Evolutionary conservation across 352 stramenopile genomes (phyloP).

Genomic region (Pythium grandisporangium): DNA sequence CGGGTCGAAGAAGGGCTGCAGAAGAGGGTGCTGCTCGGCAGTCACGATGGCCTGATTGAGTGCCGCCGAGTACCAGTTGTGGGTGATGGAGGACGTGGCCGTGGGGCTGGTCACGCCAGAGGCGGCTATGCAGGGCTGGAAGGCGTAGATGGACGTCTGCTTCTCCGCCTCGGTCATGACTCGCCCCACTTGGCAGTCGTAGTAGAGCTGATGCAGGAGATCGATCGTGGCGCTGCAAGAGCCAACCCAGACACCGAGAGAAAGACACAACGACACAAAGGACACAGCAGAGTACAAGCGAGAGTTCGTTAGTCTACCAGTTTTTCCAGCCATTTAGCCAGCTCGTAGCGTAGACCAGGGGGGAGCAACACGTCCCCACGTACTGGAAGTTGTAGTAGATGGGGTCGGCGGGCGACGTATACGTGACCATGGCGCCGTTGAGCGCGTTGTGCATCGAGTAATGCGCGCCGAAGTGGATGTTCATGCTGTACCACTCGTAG

Average conservation of each 20-base stretch:
- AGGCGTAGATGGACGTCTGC: conserved; percentile 34
- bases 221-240: conserved; percentile 34
- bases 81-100: conserved; percentile 30
- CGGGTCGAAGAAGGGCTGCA: conserved; percentile 35
- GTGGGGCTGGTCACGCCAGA: conserved; percentile 19
- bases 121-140: conserved; percentile 23
- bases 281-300: too few species aligned
- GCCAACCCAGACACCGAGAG: not conserved
- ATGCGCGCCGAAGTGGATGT: conserved; percentile 49
- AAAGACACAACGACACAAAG: too few species aligned
- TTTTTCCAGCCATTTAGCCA: too few species aligned
- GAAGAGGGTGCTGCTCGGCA: conserved; percentile 29
- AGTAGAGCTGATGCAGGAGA: conserved; percentile 57
- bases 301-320: too few species aligned
- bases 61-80: conserved; percentile 23
- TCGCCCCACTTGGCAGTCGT: conserved; percentile 50
- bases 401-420: conserved; percentile 39
- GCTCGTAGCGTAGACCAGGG: not conserved
- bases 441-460: conserved; percentile 62
- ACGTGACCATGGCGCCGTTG: conserved; percentile 32
- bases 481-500: conserved; percentile 37
- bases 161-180: conserved; percentile 42
- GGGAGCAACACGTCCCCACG: conserved; percentile 6
- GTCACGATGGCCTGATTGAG: conserved; percentile 14
- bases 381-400: conserved; percentile 78